These are phyloP conservation scores for Phytophthora fragariae DNA, from an alignment of 352 stramenopile species.

Conservation along the genomic window DNA sequence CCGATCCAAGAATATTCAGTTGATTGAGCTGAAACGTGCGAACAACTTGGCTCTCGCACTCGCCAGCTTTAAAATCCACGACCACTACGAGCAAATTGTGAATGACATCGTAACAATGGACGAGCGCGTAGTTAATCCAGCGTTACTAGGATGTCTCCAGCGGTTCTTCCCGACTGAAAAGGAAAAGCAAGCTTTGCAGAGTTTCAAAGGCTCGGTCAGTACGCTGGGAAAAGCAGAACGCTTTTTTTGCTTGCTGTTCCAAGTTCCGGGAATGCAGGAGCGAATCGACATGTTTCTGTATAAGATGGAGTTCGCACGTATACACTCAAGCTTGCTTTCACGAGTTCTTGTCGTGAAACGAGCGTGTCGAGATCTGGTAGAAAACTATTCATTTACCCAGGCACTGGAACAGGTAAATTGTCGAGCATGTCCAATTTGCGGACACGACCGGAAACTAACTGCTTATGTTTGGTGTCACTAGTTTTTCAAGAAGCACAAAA, in stretches of 20 bases:
- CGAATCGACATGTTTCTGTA: constrained; percentile 83
- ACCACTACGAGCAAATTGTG: constrained; percentile 72
- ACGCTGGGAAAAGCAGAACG: constrained; percentile 75
- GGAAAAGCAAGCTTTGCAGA: constrained; percentile 54
- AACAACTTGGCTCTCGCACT: constrained; percentile 83
- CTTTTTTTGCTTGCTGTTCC: constrained; percentile 75
- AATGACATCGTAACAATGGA: constrained; percentile 69
- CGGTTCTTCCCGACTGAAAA: constrained; percentile 80
- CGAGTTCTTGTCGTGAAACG: constrained; percentile 69
- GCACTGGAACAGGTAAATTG: constrained; percentile 51
- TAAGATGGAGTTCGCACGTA: constrained; percentile 73
- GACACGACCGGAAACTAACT: background rate
- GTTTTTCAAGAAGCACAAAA: constrained; percentile 57
- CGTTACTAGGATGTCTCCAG: constrained; percentile 75
- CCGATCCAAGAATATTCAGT: constrained; percentile 76
- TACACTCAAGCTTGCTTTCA: constrained; percentile 46
- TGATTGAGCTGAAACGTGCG: constrained; percentile 81
- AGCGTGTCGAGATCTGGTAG: constrained; percentile 68
- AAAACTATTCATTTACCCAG: constrained; percentile 74
- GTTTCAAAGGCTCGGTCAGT: constrained; percentile 51
- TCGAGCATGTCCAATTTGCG: background rate
- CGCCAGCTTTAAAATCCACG: constrained; percentile 80
- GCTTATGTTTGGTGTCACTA: background rate
- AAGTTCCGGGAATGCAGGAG: constrained; percentile 61
- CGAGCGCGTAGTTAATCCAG: constrained; percentile 60